Evolutionary conservation across 2,329 filamentous ascomycete species (phyloP), one percentile per base, ranked within the genome.

Genomic region (Colletotrichum gigasporum): DNA sequence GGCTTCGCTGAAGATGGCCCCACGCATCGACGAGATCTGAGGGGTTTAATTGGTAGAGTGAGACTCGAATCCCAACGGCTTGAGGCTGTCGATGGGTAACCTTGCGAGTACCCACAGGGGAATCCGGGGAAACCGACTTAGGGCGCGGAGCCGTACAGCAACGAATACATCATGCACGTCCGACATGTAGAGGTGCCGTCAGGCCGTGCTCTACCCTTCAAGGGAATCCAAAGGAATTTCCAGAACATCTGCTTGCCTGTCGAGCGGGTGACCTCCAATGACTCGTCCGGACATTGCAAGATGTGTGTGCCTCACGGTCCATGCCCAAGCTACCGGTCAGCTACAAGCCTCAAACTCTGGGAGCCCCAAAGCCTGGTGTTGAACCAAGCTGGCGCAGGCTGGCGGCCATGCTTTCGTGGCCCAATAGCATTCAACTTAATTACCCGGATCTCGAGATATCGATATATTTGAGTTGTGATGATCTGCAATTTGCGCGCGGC

Each of bases 91-190:
- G 28, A 61, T 14, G 42, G 62, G 50, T 61, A 35, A 28, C 62
- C 56, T 50, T 48, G 62, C 56, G 28, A 54, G 32, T 50, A 18
- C 4, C 18, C 42, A 50, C 56, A 62, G 56, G 56, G 48, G 48
- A 53, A 42, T 54, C 42, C 50, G 50, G 56, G 56, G 35, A 35
- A 39, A 26, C 48, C 50, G 22, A 35, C n/a, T 16, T 34, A 47
- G 12, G 32, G 10, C 34, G 12, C 37, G 16, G 12, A 37, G 48
- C 50, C 28, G 18, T 44, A 42, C 35, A 20, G 34, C 51, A 42
- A 50, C 12, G 59, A 20, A 24, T 32, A 51, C 42, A 44, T 62
- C 14, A 65, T 62, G 50, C 56, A 39, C n/a, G 42, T 35, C 22
- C 32, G 18, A 28, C 28, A 9, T 50, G 20, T 3, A 42, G 28